Conservation (phyloP, 495 filamentous ascomycete species). For the Penicillium goetzii region DNA sequence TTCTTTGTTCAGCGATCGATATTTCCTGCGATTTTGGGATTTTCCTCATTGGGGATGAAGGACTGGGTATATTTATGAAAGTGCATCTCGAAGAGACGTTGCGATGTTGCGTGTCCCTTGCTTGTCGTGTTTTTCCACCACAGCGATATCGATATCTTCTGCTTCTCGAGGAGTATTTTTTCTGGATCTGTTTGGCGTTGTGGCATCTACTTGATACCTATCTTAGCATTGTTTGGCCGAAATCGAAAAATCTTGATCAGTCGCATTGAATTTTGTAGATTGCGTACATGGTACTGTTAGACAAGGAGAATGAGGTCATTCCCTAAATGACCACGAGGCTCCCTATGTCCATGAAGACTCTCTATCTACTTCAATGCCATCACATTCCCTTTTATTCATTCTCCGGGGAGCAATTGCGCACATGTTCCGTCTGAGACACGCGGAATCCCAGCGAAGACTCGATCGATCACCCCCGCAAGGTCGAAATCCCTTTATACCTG, state of each 20-base stretch:
- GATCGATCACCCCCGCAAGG: slow-evolving; percentile 24
- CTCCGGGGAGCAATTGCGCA: slow-evolving; percentile 9
- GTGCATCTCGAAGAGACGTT: slow-evolving; percentile 23
- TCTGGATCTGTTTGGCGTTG: slow-evolving; percentile 20
- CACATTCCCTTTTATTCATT: slow-evolving; percentile 18
- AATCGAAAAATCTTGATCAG: slow-evolving; percentile 9
- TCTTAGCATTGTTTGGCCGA: slow-evolving; percentile 24
- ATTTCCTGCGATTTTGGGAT: not conserved
- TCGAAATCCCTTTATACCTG: slow-evolving; percentile 13
- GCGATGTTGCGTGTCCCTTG: slow-evolving; percentile 19
- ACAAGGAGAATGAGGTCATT: not conserved
- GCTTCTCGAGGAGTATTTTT: slow-evolving; percentile 3
- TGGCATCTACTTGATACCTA: slow-evolving; percentile 32
- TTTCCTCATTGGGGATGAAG: not conserved
- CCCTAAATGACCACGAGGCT: not conserved
- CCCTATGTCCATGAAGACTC: not conserved
- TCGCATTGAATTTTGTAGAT: not conserved
- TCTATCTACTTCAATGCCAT: not conserved
- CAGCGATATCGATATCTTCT: slow-evolving; percentile 9
- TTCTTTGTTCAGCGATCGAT: slow-evolving; percentile 9
- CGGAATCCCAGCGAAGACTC: slow-evolving; percentile 16
- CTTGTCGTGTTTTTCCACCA: slow-evolving; percentile 3
- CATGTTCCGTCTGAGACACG: slow-evolving; percentile 28
- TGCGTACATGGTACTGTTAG: no score
- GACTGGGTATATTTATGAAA: slow-evolving; percentile 21